phyloP scores from a whole-genome alignment of 2,329 filamentous ascomycete species.

The Emericellopsis atlantica region DNA sequence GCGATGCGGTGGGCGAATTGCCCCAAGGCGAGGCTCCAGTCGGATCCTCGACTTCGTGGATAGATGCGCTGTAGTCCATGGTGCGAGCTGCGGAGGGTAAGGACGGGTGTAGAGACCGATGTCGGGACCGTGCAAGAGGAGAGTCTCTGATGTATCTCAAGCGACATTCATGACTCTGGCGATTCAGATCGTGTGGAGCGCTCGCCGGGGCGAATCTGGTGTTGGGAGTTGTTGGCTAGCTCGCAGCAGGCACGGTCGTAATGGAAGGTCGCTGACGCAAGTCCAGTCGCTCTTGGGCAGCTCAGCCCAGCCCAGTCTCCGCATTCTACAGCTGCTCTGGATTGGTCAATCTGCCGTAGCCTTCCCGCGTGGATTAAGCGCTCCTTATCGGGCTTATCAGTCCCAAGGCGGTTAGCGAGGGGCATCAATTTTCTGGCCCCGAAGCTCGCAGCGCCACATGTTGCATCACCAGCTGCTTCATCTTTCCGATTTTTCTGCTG shows the following conservation, averaged over 20 bases:
- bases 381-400: constrained; percentile 9
- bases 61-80: constrained; percentile 48
- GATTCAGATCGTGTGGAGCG: too few relatives aligned
- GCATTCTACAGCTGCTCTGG: background rate
- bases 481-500: too few relatives aligned
- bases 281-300: constrained; percentile 5
- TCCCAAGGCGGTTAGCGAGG: constrained; percentile 2
- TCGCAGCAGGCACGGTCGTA: background rate
- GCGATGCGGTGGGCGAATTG: constrained; percentile 37
- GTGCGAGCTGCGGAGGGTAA: constrained; percentile 4
- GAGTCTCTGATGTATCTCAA: background rate
- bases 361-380: constrained; percentile 12
- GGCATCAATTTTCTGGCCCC: constrained; percentile 2
- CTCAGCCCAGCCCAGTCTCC: background rate
- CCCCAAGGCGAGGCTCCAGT: constrained; percentile 43
- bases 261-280: constrained; percentile 13
- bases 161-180: too few relatives aligned
- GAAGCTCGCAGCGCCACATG: background rate
- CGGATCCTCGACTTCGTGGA: constrained; percentile 40
- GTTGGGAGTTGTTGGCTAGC: too few relatives aligned
- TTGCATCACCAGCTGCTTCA: background rate
- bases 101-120: background rate
- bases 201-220: too few relatives aligned
- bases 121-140: background rate
- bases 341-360: background rate